These are phyloP conservation scores for Ceratocystis albifundus DNA, from an alignment of 2,329 filamentous ascomycete species.

Conservation along the genomic window DNA sequence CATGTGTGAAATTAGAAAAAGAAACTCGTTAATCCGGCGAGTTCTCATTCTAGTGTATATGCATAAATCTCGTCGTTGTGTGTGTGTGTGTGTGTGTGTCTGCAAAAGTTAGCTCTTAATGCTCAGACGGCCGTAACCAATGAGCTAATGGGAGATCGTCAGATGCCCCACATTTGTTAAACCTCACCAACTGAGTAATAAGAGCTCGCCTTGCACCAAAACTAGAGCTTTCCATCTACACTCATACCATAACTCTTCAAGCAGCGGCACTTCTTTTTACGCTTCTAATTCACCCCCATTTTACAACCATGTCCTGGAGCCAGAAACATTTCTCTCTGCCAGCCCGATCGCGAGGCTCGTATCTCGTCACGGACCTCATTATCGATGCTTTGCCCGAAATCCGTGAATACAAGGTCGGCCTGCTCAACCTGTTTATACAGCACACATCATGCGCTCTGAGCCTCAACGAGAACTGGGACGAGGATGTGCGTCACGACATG, in stretches of 20 bases:
- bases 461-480: conserved; percentile 84
- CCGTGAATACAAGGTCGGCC: conserved; percentile 66
- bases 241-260: background rate
- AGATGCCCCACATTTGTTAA: background rate
- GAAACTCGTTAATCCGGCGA: too few relatives aligned
- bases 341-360: conserved; percentile 64
- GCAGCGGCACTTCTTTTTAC: background rate
- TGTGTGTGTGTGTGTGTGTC: too few relatives aligned
- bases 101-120: background rate
- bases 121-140: background rate
- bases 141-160: background rate
- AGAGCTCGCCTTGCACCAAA: background rate
- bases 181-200: background rate
- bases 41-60: too few relatives aligned
- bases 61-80: too few relatives aligned
- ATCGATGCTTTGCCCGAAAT: conserved; percentile 65
- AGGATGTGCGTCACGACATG: conserved; percentile 85
- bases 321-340: conserved; percentile 80
- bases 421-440: conserved; percentile 85
- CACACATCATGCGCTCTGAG: conserved; percentile 86
- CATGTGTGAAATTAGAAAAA: too few relatives aligned
- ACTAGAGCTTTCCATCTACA: background rate
- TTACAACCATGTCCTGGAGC: conserved; percentile 54
- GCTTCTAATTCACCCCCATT: conserved; percentile 21
- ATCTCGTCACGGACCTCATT: conserved; percentile 76